These are phyloP conservation scores for Epithele typhae DNA, from an alignment of 768 basidiomycete genomes.

Conservation along the genomic window DNA sequence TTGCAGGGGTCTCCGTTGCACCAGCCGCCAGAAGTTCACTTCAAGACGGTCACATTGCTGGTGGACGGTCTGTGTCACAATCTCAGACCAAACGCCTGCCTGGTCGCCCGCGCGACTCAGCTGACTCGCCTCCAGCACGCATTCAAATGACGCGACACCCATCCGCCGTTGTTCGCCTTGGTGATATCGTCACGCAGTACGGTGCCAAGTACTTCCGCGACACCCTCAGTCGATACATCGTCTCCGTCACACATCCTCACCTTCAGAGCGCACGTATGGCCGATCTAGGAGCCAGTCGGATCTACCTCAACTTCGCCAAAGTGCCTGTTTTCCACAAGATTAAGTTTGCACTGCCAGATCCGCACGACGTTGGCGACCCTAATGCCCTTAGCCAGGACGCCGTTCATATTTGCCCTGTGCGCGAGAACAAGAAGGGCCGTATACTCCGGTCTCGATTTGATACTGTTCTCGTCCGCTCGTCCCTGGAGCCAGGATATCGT, in stretches of 20 bases:
- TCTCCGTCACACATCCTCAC: background rate
- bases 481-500: background rate
- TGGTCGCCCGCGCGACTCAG: background rate
- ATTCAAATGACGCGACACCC: conserved; percentile 4
- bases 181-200: background rate
- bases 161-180: background rate
- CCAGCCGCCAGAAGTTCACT: too few relatives aligned
- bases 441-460: conserved; percentile 1
- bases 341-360: conserved; percentile 3
- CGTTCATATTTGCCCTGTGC: conserved; percentile 2
- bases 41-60: too few relatives aligned
- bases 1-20: too few relatives aligned
- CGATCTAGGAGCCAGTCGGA: background rate
- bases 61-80: too few relatives aligned
- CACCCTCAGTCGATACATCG: conserved; percentile 7
- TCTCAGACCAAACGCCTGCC: background rate
- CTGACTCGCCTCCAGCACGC: background rate
- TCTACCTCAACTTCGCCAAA: background rate
- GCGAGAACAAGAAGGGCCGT: background rate
- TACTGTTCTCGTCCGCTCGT: conserved; percentile 3
- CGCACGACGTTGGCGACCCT: background rate
- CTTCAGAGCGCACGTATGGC: background rate
- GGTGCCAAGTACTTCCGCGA: conserved; percentile 1
- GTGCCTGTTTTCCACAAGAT: conserved; percentile 10
- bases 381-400: background rate